phyloP scores from a whole-genome alignment of 441 rosid species.

The Capsella rubella region DNA sequence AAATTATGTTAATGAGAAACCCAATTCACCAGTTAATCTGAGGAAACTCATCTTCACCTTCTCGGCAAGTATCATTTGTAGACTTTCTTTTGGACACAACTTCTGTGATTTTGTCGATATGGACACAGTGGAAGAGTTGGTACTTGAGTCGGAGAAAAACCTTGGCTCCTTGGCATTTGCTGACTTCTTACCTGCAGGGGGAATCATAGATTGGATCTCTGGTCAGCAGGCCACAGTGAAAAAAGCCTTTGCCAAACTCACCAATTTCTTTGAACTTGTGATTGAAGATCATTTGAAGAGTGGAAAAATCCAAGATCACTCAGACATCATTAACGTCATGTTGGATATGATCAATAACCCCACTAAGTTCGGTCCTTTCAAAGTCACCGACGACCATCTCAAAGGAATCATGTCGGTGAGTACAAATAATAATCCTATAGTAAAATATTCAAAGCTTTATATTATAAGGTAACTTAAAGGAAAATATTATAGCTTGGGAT shows the following conservation, averaged over 20 bases:
- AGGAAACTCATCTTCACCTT: slow-evolving; percentile 44
- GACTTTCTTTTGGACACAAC: slow-evolving; percentile 55
- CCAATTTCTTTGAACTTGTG: slow-evolving; percentile 51
- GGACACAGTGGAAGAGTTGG: slow-evolving; percentile 40
- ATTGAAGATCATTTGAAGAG: slow-evolving; percentile 53
- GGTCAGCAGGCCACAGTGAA: slow-evolving; percentile 49
- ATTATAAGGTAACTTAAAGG: not conserved
- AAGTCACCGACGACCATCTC: slow-evolving; percentile 41
- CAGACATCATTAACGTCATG: slow-evolving; percentile 39
- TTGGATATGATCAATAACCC: slow-evolving; percentile 41
- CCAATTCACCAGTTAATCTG: slow-evolving; percentile 45
- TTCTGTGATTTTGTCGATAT: slow-evolving; percentile 42
- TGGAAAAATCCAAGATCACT: slow-evolving; percentile 39
- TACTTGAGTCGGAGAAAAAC: slow-evolving; percentile 40
- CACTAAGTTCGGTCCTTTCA: slow-evolving; percentile 8
- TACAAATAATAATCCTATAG: not conserved
- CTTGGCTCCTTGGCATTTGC: slow-evolving; percentile 42
- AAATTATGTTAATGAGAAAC: slow-evolving; percentile 30
- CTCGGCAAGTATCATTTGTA: slow-evolving; percentile 47
- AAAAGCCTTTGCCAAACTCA: slow-evolving; percentile 47
- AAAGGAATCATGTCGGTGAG: slow-evolving; percentile 47
- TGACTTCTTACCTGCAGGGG: slow-evolving; percentile 48
- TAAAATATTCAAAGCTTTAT: not conserved
- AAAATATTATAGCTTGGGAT: slow-evolving; percentile 1
- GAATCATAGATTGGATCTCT: slow-evolving; percentile 55